These are phyloP conservation scores for Calonectria crousiana DNA, from an alignment of 2,329 filamentous ascomycete species.

Conservation along the genomic window DNA sequence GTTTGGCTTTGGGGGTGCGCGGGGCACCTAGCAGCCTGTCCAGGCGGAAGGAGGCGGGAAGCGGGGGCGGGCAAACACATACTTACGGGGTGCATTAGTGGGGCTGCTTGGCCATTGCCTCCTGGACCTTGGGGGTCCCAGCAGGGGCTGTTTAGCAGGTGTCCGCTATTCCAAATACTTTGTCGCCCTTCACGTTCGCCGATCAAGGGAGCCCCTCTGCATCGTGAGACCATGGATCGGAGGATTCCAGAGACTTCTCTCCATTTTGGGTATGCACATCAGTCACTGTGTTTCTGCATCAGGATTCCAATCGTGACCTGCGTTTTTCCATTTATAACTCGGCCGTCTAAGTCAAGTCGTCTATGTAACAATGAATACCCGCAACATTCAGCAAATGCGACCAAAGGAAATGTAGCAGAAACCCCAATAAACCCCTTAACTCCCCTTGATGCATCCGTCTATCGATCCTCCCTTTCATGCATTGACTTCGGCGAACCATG, in stretches of 20 bases:
- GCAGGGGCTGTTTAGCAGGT: not conserved
- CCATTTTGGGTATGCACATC: not conserved
- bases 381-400: not conserved
- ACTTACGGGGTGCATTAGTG: slow-evolving; percentile 5
- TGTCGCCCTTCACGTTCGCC: not conserved
- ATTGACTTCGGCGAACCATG: slow-evolving; percentile 89
- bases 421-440: not conserved
- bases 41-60: not conserved
- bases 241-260: not conserved
- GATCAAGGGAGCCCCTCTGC: not conserved
- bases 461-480: slow-evolving; percentile 43
- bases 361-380: not conserved
- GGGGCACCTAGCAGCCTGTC: not conserved
- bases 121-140: not conserved
- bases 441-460: not conserved
- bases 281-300: not conserved
- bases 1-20: not conserved
- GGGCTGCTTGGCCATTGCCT: not conserved
- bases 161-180: slow-evolving; percentile 3
- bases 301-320: not conserved
- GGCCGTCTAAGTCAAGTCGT: not conserved
- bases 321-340: not conserved
- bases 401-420: not conserved
- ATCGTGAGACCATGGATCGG: not conserved
- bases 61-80: not conserved